Conservation (phyloP, 306 rosid species). For the Parietaria judaica region DNA sequence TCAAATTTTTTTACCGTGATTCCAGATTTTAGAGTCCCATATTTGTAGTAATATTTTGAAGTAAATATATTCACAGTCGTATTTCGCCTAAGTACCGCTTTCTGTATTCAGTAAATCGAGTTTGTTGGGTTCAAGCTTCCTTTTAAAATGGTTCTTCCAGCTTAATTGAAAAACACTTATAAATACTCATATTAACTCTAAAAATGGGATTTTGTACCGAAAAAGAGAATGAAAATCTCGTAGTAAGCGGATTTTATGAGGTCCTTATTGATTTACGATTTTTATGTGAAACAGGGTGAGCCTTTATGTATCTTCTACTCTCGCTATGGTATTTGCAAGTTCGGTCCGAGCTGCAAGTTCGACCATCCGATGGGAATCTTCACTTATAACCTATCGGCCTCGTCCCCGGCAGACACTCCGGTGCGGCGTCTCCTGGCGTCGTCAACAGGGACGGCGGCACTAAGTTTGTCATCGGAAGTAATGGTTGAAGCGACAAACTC, state of each 20-base stretch:
- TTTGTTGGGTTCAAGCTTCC: no score
- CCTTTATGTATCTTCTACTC: constrained; percentile 91
- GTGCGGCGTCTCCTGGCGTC: constrained; percentile 67
- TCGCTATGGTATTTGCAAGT: constrained; percentile 96
- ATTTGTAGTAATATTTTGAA: background rate
- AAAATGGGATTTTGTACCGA: no score
- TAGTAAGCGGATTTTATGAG: no score
- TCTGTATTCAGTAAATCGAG: no score
- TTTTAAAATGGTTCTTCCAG: no score
- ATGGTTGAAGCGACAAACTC: constrained; percentile 62
- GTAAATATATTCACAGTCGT: constrained; percentile 21
- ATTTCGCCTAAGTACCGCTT: no score
- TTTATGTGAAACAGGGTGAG: constrained; percentile 57
- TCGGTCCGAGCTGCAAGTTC: constrained; percentile 98
- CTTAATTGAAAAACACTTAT: no score
- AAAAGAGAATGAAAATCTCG: no score
- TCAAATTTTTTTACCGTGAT: no score
- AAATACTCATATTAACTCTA: no score
- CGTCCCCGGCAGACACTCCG: constrained; percentile 55
- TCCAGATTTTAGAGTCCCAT: no score
- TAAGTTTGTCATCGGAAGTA: constrained; percentile 77
- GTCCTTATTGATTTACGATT: background rate
- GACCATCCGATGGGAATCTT: constrained; percentile 94
- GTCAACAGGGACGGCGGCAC: constrained; percentile 60
- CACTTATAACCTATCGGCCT: constrained; percentile 53